These are phyloP conservation scores for Davidsoniella neocaledoniae DNA, from an alignment of 2,329 filamentous ascomycete species.

Conservation along the genomic window DNA sequence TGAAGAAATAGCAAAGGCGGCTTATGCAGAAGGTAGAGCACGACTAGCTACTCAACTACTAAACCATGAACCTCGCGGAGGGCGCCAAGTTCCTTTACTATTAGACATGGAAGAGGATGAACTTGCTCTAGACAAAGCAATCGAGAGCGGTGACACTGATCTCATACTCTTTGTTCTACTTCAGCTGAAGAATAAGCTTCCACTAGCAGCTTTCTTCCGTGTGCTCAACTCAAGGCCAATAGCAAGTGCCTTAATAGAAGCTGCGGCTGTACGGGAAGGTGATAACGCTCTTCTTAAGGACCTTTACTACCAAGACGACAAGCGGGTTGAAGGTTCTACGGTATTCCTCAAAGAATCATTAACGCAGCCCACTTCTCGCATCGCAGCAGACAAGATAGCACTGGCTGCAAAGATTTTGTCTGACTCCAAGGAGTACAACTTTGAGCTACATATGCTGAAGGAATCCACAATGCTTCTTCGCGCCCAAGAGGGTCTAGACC, in stretches of 20 bases:
- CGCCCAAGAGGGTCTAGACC: constrained; percentile 75
- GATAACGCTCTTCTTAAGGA: constrained; percentile 82
- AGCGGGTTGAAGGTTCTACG: constrained; percentile 71
- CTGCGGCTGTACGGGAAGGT: constrained; percentile 49
- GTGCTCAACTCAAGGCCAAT: constrained; percentile 72
- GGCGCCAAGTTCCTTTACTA: constrained; percentile 87
- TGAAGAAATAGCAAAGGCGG: constrained; percentile 79
- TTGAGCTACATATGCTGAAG: constrained; percentile 59
- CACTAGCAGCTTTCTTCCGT: constrained; percentile 81
- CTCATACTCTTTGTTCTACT: constrained; percentile 79
- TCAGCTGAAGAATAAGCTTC: constrained; percentile 76
- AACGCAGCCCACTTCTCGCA: constrained; percentile 49
- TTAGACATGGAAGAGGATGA: constrained; percentile 93
- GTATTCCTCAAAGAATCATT: constrained; percentile 77
- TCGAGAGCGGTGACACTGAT: constrained; percentile 89
- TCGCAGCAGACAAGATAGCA: constrained; percentile 71
- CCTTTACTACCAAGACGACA: constrained; percentile 92
- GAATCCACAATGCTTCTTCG: constrained; percentile 66
- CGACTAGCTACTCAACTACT: constrained; percentile 81
- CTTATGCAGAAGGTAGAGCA: constrained; percentile 81
- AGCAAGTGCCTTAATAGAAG: constrained; percentile 78
- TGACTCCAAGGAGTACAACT: constrained; percentile 63
- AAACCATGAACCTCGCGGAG: constrained; percentile 84
- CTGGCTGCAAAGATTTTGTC: constrained; percentile 66
- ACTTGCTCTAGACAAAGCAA: constrained; percentile 86